phyloP scores from a whole-genome alignment of 164 flowering plant species.

The Cinnamomum micranthum region DNA sequence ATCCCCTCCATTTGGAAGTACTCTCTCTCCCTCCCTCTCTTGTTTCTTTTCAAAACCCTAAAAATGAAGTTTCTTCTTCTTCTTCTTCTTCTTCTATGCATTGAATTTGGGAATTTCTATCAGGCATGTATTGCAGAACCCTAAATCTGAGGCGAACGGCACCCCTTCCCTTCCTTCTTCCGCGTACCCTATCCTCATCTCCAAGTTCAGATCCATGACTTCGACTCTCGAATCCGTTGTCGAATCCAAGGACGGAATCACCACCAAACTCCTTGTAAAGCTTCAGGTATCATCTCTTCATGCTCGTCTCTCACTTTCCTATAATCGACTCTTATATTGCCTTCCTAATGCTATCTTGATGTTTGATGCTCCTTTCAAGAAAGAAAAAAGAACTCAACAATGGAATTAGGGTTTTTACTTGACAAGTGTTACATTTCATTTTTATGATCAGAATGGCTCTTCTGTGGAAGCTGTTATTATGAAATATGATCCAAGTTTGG shows the following conservation, averaged over 20 bases:
- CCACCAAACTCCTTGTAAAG: constrained; percentile 85
- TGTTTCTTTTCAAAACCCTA: constrained; percentile 5
- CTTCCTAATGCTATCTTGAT: not conserved
- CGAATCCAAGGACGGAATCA: constrained; percentile 67
- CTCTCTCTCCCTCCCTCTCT: constrained; percentile 12
- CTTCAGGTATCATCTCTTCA: constrained; percentile 49
- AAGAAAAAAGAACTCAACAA: no score
- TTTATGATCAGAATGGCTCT: constrained; percentile 60
- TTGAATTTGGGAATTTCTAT: not conserved
- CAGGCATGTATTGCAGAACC: constrained; percentile 59
- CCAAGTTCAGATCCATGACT: constrained; percentile 63
- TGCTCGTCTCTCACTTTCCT: not conserved
- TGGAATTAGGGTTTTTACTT: not conserved
- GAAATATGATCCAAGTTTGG: constrained; percentile 86
- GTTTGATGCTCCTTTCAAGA: no score
- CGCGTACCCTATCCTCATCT: constrained; percentile 58
- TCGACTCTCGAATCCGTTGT: constrained; percentile 54
- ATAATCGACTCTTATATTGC: not conserved
- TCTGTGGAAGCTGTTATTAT: constrained; percentile 92
- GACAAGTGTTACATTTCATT: not conserved
- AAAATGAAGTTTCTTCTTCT: not conserved
- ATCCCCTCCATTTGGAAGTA: constrained; percentile 83
- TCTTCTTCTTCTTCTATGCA: not conserved
- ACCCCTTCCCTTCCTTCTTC: constrained; percentile 74
- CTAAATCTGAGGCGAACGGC: constrained; percentile 50